phyloP scores from a whole-genome alignment of 1,284 basidiomycete species.

The Irpex sp. region DNA sequence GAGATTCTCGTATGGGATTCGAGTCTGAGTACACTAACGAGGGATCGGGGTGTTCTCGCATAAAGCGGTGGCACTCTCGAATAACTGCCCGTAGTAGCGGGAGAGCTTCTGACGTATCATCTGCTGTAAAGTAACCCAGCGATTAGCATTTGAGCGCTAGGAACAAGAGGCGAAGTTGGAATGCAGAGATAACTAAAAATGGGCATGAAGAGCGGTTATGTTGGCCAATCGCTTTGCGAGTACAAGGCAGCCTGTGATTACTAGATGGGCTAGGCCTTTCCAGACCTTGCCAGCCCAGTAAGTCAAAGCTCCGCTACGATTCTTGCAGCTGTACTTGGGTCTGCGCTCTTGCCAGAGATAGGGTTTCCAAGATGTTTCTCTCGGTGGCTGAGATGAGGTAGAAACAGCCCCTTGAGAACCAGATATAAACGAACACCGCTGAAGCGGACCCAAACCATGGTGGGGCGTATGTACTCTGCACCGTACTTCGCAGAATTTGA shows the following conservation, averaged over 20 bases:
- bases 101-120: constrained; percentile 44
- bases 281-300: not conserved
- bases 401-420: too few relatives aligned
- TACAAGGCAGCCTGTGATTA: too few relatives aligned
- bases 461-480: not conserved
- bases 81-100: constrained; percentile 58
- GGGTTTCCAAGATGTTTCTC: too few relatives aligned
- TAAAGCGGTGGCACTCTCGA: constrained; percentile 61
- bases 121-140: constrained; percentile 29
- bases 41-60: constrained; percentile 50
- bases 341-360: not conserved
- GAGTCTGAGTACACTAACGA: constrained; percentile 39
- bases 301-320: not conserved
- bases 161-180: not conserved
- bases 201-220: not conserved
- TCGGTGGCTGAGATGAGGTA: too few relatives aligned
- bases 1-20: not conserved
- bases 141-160: not conserved
- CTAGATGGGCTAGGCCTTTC: not conserved
- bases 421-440: too few relatives aligned
- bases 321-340: not conserved
- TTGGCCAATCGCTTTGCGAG: too few relatives aligned
- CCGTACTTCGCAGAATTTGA: not conserved
- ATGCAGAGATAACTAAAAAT: not conserved
- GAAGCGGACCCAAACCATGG: not conserved